Conservation (phyloP, 495 filamentous ascomycete genomes). For the Tuber umbilicatum region DNA sequence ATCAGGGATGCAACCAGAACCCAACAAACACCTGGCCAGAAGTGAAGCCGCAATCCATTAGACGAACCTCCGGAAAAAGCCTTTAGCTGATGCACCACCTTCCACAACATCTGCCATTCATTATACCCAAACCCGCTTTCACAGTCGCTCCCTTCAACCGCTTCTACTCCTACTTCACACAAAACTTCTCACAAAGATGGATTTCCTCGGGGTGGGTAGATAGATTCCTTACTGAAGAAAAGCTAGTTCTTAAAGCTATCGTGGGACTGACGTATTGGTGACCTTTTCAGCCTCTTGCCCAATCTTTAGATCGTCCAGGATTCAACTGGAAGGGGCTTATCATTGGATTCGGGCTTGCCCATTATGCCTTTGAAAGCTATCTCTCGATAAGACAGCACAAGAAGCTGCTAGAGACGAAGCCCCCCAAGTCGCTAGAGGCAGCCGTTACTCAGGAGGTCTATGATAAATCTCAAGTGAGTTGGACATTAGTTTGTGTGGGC, state of each 20-base stretch:
- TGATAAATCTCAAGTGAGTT: conserved; percentile 78
- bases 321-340: conserved; percentile 98
- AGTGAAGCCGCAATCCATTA: background rate
- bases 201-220: conserved; percentile 50
- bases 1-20: background rate
- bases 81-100: background rate
- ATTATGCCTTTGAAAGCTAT: conserved; percentile 80
- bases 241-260: background rate
- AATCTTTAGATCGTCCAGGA: conserved; percentile 77
- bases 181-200: conserved; percentile 43
- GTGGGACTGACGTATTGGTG: background rate
- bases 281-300: conserved; percentile 64
- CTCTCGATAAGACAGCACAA: conserved; percentile 80
- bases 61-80: background rate
- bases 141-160: background rate
- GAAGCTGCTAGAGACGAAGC: conserved; percentile 67
- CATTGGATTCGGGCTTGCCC: conserved; percentile 80
- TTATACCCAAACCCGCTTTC: background rate
- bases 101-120: background rate
- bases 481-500: background rate
- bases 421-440: conserved; percentile 73
- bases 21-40: conserved; percentile 2
- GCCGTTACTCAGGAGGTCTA: conserved; percentile 85
- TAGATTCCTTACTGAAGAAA: background rate
- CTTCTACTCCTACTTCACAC: background rate